These are phyloP conservation scores for Escallonia rubra DNA, from an alignment of 129 eudicot genomes.

Conservation along the genomic window DNA sequence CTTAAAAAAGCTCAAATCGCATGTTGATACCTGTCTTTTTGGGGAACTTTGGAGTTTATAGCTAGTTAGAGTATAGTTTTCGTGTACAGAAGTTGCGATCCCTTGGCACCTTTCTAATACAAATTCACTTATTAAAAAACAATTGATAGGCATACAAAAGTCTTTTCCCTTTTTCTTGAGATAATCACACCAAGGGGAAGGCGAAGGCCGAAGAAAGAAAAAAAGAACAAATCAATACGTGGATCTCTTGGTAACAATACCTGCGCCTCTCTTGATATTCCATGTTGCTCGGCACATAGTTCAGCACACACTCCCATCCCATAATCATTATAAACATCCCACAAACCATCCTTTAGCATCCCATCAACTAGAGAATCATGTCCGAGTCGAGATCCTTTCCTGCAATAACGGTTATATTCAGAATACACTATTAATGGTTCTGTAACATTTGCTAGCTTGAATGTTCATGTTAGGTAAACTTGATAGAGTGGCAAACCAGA, in stretches of 20 bases:
- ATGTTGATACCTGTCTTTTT: no score
- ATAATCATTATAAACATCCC: constrained; percentile 86
- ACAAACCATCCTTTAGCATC: constrained; percentile 82
- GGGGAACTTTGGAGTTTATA: no score
- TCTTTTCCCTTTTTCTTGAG: no score
- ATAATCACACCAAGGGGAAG: no score
- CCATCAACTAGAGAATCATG: constrained; percentile 96
- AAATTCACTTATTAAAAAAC: no score
- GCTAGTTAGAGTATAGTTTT: no score
- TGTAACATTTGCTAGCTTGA: neutral
- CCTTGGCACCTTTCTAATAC: no score
- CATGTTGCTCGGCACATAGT: constrained; percentile 81
- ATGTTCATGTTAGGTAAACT: neutral
- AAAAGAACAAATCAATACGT: neutral
- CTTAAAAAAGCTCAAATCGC: no score
- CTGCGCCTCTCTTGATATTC: constrained; percentile 84
- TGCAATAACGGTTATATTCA: constrained; percentile 26
- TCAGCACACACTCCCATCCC: constrained; percentile 96
- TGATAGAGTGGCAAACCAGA: neutral
- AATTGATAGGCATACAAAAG: no score
- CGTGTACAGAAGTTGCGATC: no score
- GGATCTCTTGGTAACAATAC: constrained; percentile 34
- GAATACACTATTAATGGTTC: neutral
- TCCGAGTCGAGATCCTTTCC: constrained; percentile 95
- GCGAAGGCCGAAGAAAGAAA: neutral